phyloP scores from a whole-genome alignment of 177 flowering plant species.

The Telopea speciosissima region DNA sequence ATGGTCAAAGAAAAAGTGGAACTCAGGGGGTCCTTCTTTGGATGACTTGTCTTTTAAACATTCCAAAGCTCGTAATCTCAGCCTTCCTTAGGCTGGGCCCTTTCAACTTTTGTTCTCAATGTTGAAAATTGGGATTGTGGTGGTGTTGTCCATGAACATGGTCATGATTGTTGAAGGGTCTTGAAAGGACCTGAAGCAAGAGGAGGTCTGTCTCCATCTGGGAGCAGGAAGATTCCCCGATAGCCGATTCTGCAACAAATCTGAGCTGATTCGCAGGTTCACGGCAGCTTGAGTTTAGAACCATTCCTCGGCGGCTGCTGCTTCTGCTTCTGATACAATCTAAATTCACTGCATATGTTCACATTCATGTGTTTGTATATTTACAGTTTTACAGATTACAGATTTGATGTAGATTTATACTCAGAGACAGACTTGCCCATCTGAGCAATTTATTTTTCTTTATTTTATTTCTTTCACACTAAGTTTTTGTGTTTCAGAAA shows the following conservation, averaged over 20 bases:
- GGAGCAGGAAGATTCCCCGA: conserved; percentile 21
- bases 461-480: too few species aligned
- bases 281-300: not conserved
- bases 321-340: not conserved
- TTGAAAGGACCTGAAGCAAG: conserved; percentile 28
- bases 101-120: conserved; percentile 9
- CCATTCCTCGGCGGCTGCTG: conserved; percentile 1
- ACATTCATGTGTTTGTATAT: not conserved
- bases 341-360: not conserved
- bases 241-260: conserved; percentile 19
- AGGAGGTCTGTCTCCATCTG: conserved; percentile 26
- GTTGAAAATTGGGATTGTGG: conserved; percentile 9
- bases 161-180: conserved; percentile 34
- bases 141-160: conserved; percentile 22
- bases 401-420: too few species aligned
- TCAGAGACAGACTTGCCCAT: not conserved
- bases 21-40: conserved; percentile 21
- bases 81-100: not conserved
- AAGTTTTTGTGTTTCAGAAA: too few species aligned
- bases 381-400: too few species aligned
- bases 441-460: not conserved
- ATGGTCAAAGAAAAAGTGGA: conserved; percentile 26
- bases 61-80: conserved; percentile 26
- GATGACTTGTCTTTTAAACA: conserved; percentile 51
- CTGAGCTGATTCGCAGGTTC: conserved; percentile 11